Evolutionary conservation across 2,329 filamentous ascomycete genomes (phyloP).

Genomic region (Phialophora macrospora): DNA sequence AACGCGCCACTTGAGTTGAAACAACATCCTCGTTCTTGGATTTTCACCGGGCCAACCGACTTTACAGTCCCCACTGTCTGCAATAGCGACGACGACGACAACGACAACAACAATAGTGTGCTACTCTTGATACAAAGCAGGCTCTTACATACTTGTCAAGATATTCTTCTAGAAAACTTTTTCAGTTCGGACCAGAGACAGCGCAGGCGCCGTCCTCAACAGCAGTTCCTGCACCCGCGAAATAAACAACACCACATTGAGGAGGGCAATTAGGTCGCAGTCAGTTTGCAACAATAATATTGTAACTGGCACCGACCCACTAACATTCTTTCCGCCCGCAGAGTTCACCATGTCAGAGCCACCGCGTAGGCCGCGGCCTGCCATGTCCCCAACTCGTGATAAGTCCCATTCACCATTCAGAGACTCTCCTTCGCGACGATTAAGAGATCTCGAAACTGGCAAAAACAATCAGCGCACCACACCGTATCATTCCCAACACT

Average conservation of each 20-base stretch:
- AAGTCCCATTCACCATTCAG: slow-evolving; percentile 66
- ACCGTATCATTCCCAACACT: slow-evolving; percentile 37
- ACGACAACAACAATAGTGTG: background rate
- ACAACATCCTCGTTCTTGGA: background rate
- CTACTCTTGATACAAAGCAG: background rate
- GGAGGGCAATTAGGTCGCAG: slow-evolving; percentile 4
- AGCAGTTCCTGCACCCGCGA: background rate
- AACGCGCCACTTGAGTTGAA: background rate
- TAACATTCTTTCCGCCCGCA: slow-evolving; percentile 30
- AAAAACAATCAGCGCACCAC: slow-evolving; percentile 51
- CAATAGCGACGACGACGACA: background rate
- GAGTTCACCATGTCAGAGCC: slow-evolving; percentile 55
- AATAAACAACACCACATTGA: background rate
- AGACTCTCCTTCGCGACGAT: slow-evolving; percentile 70
- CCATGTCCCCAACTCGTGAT: slow-evolving; percentile 62
- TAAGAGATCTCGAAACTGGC: slow-evolving; percentile 70
- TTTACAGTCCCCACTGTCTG: background rate
- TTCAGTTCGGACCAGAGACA: slow-evolving; percentile 5
- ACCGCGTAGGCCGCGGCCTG: slow-evolving; percentile 67
- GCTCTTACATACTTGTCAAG: background rate
- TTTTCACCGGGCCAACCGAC: background rate
- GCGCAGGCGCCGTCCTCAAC: slow-evolving; percentile 30
- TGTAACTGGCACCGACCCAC: slow-evolving; percentile 17
- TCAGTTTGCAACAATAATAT: slow-evolving; percentile 20
- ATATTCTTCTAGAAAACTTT: background rate